phyloP scores from a whole-genome alignment of 148 eudicot genomes.

The Chenopodium album region DNA sequence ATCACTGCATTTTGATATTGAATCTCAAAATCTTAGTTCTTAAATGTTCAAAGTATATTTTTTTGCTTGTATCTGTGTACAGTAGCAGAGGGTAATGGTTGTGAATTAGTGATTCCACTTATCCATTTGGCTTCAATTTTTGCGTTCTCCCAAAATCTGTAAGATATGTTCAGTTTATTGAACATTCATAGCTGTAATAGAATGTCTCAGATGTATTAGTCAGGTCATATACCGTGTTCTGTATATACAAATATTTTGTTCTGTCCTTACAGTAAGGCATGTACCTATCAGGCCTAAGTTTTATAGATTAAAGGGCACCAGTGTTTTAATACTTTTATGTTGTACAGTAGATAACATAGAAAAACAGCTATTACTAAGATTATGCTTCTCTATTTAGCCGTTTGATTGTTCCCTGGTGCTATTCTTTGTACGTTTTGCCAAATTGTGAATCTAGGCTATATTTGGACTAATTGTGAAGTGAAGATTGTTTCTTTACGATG shows the following conservation, averaged over 20 bases:
- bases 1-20: not conserved
- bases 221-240: not conserved
- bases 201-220: not conserved
- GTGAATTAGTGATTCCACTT: not conserved
- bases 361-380: not conserved
- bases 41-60: not conserved
- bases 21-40: not conserved
- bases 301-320: not conserved
- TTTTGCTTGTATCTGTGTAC: constrained; percentile 28
- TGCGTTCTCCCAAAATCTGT: not conserved
- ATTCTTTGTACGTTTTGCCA: not conserved
- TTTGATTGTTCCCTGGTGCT: not conserved
- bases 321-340: constrained; percentile 4
- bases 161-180: constrained; percentile 16
- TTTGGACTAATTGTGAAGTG: too few species aligned
- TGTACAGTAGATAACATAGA: constrained; percentile 4
- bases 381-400: not conserved
- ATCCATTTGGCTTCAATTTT: not conserved
- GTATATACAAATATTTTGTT: not conserved
- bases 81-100: constrained; percentile 15
- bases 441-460: too few species aligned
- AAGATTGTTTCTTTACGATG: too few species aligned
- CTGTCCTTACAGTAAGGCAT: not conserved
- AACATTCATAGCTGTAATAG: not conserved
- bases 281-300: not conserved